phyloP scores from a whole-genome alignment of 164 flowering plant species.

The Vitis labrusca region DNA sequence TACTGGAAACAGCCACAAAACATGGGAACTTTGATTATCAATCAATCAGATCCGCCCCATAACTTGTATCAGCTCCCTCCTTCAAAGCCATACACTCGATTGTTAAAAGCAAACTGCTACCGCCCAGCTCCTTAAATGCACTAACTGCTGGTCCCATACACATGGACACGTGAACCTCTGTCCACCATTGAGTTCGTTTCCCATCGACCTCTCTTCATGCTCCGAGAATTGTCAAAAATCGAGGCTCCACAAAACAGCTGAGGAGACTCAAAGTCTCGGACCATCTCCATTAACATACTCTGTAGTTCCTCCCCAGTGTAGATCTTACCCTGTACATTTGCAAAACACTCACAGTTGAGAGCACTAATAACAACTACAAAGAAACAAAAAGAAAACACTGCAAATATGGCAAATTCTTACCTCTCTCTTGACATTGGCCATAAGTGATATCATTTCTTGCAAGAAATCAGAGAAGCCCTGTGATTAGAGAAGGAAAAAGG shows the following conservation, averaged over 20 bases:
- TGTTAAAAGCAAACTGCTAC: background rate
- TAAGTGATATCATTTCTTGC: slow-evolving; percentile 53
- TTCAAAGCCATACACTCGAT: background rate
- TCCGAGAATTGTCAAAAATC: slow-evolving; percentile 2
- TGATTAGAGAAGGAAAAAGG: background rate
- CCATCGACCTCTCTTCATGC: slow-evolving; percentile 23
- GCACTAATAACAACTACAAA: background rate
- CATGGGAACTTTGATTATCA: too few relatives aligned
- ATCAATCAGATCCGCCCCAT: background rate
- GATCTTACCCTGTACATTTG: slow-evolving; percentile 25
- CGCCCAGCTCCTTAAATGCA: background rate
- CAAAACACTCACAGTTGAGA: background rate
- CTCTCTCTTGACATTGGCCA: slow-evolving; percentile 41
- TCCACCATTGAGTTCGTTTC: background rate
- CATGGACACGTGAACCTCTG: background rate
- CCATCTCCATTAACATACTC: slow-evolving; percentile 52
- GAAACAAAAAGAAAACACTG: background rate
- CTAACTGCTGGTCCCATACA: slow-evolving; percentile 4
- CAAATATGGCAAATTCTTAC: slow-evolving; percentile 20
- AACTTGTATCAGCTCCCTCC: background rate
- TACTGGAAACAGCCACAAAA: too few relatives aligned
- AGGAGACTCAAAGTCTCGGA: slow-evolving; percentile 21
- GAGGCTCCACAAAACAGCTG: slow-evolving; percentile 6
- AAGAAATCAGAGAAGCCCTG: slow-evolving; percentile 63
- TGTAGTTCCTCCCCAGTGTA: slow-evolving; percentile 54